Percentiles rank a stretch among this genome's conserved stretches.
phyloP scores from a whole-genome alignment of 768 basidiomycete species.

The Boletus rubropictus region DNA sequence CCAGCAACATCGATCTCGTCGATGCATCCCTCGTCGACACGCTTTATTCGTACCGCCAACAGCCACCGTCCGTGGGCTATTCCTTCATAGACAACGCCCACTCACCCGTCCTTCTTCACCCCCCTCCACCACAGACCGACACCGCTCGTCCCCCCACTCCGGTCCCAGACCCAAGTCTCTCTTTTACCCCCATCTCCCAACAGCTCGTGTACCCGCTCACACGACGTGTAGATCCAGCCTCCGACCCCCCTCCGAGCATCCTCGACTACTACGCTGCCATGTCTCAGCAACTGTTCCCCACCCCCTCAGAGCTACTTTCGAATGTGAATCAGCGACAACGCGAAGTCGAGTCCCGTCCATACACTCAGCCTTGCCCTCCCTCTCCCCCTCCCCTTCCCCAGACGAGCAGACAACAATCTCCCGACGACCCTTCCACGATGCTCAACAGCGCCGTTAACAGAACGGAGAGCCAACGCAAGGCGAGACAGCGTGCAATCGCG shows the following conservation, averaged over 20 bases:
- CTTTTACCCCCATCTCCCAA: conserved; percentile 5
- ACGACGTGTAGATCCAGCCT: conserved; percentile 1
- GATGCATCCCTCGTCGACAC: conserved; percentile 2
- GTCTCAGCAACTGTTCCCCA: conserved; percentile 47
- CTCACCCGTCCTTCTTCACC: no score
- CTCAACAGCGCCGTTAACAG: conserved; percentile 20
- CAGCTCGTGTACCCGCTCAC: conserved; percentile 13
- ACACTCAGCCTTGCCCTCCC: conserved; percentile 8
- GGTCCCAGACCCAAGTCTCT: conserved; percentile 1
- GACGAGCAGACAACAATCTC: conserved; percentile 8
- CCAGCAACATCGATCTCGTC: conserved; percentile 9
- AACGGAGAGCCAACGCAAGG: conserved; percentile 49
- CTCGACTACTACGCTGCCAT: conserved; percentile 22
- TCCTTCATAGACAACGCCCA: conserved; percentile 13
- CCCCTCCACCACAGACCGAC: neutral
- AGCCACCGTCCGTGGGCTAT: conserved; percentile 10
- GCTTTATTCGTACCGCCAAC: neutral
- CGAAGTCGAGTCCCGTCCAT: conserved; percentile 3
- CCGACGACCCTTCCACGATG: conserved; percentile 1
- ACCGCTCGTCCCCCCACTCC: conserved; percentile 8
- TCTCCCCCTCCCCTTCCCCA: conserved; percentile 9
- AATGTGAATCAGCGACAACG: conserved; percentile 30
- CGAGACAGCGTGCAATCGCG: conserved; percentile 52
- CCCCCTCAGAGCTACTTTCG: conserved; percentile 57
- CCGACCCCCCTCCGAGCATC: neutral